phyloP scores from a whole-genome alignment of 1,284 basidiomycete genomes.

The Rhodotorula mucilaginosa region DNA sequence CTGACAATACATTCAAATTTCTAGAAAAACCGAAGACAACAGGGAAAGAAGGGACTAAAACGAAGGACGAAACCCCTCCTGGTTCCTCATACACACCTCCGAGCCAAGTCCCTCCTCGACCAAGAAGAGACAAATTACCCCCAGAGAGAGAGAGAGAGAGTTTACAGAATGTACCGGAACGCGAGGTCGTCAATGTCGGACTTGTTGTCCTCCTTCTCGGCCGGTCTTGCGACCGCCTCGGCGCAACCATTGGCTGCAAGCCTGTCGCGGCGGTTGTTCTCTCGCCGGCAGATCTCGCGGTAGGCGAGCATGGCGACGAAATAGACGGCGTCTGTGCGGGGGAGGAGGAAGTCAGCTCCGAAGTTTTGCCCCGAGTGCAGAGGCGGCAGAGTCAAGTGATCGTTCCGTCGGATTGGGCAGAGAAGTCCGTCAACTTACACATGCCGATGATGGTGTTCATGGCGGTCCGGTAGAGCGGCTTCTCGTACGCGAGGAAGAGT shows the following conservation, averaged over 20 bases:
- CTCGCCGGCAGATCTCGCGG: conserved; percentile 9
- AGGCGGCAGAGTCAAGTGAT: too few relatives aligned
- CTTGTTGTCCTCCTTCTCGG: conserved; percentile 16
- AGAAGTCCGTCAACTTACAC: not conserved
- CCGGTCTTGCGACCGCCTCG: conserved; percentile 8
- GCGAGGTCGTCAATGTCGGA: conserved; percentile 15
- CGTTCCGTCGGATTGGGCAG: too few relatives aligned
- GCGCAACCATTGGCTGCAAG: conserved; percentile 19
- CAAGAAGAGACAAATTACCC: not conserved
- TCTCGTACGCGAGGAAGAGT: conserved; percentile 7
- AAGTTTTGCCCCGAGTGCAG: not conserved
- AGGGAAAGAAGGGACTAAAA: too few relatives aligned
- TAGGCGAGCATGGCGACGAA: conserved; percentile 11
- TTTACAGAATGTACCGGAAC: conserved; percentile 10
- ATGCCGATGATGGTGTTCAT: conserved; percentile 16
- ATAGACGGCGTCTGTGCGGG: not conserved
- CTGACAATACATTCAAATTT: too few relatives aligned
- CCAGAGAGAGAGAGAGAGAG: not conserved
- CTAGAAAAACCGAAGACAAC: not conserved
- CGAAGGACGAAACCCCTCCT: too few relatives aligned
- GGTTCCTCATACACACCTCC: not conserved
- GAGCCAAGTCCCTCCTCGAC: not conserved
- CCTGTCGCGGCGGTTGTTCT: conserved; percentile 20
- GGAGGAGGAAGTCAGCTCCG: not conserved
- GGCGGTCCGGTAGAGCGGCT: conserved; percentile 14